These are phyloP conservation scores for Colletotrichum endophyticum DNA, from an alignment of 2,329 filamentous ascomycete genomes.

Conservation along the genomic window DNA sequence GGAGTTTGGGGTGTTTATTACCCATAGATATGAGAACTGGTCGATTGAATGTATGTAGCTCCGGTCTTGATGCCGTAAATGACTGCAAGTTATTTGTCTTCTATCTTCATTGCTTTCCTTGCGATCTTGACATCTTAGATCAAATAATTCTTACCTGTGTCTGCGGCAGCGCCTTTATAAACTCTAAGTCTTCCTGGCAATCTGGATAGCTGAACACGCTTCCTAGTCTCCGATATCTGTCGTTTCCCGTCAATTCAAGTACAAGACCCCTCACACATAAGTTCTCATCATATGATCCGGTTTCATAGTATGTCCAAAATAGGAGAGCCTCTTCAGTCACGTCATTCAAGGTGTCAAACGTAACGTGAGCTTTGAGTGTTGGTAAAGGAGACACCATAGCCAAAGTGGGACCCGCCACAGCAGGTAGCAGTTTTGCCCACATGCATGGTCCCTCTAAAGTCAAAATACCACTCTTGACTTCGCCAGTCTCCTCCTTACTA, in stretches of 20 bases:
- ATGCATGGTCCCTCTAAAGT: background rate
- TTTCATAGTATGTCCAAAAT: fast-evolving
- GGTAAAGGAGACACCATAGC: too few species aligned
- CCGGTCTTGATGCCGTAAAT: background rate
- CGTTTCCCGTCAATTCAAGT: background rate
- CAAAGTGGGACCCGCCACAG: too few species aligned
- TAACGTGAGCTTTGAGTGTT: fast-evolving
- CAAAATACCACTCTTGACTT: background rate
- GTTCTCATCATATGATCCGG: too few species aligned
- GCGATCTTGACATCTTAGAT: fast-evolving
- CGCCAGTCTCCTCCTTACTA: background rate
- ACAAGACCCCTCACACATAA: background rate
- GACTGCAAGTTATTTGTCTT: background rate
- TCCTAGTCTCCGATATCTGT: background rate
- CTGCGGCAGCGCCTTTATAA: background rate
- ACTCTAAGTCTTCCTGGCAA: fast-evolving
- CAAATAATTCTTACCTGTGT: background rate
- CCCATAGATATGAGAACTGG: background rate
- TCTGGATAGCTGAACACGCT: fast-evolving
- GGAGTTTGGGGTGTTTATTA: background rate
- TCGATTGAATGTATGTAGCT: background rate
- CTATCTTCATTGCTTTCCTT: background rate
- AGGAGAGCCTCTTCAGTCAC: background rate
- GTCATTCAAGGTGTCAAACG: background rate
- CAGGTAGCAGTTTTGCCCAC: background rate